Conservation (phyloP, 306 rosid species). For the Cicer bijugum region DNA sequence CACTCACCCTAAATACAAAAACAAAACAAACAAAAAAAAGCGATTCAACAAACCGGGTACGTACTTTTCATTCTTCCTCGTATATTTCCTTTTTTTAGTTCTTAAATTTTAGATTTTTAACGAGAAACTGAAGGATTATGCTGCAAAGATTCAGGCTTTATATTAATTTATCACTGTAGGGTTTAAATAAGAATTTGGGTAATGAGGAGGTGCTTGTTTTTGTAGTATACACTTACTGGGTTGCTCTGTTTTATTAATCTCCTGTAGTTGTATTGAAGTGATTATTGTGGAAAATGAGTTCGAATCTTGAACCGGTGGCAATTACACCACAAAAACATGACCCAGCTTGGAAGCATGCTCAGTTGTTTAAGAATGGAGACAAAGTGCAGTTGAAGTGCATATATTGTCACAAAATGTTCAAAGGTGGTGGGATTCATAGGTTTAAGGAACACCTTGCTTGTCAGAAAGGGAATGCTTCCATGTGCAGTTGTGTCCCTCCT, state of each 20-base stretch:
- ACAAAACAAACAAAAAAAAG: not conserved
- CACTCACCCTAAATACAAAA: not conserved
- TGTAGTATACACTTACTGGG: constrained; percentile 27
- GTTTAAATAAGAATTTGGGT: constrained; percentile 21
- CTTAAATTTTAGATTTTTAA: not conserved
- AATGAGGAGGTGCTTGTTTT: constrained; percentile 28
- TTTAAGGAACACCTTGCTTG: constrained; percentile 95
- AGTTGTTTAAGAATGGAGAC: constrained; percentile 87
- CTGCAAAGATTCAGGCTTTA: constrained; percentile 22
- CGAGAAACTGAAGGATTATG: not conserved
- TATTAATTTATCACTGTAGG: constrained; percentile 17
- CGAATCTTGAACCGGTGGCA: constrained; percentile 67
- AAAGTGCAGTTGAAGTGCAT: constrained; percentile 80
- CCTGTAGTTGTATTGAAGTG: constrained; percentile 34
- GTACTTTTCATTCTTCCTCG: constrained; percentile 37
- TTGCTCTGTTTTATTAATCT: constrained; percentile 6
- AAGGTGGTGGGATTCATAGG: constrained; percentile 99
- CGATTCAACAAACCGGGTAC: constrained; percentile 55
- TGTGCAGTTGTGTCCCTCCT: constrained; percentile 71
- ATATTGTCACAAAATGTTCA: constrained; percentile 82
- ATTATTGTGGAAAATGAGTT: constrained; percentile 52
- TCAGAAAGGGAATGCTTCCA: constrained; percentile 87
- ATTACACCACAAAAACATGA: constrained; percentile 88
- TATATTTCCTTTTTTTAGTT: not conserved
- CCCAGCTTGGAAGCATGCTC: constrained; percentile 94